Evolutionary conservation across 2,329 filamentous ascomycete genomes (phyloP).

Genomic region (Colletotrichum caudatum): DNA sequence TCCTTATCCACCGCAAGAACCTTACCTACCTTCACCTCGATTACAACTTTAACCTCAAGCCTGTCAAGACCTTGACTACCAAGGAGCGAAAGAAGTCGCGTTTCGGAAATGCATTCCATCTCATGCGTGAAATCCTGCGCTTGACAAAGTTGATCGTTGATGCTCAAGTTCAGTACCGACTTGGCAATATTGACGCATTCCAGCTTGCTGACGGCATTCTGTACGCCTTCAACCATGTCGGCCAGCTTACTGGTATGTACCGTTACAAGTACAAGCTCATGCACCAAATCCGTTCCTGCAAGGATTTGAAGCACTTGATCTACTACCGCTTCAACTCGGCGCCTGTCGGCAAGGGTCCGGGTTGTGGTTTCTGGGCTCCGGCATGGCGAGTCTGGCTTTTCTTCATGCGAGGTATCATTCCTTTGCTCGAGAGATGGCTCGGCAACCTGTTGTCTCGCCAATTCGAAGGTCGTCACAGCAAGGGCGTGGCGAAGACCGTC

Average conservation of each 20-base stretch:
- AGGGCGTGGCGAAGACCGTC: conserved; percentile 98
- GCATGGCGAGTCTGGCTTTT: conserved; percentile 99
- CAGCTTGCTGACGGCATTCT: conserved; percentile 97
- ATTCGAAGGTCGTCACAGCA: conserved; percentile 98
- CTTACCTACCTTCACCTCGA: conserved; percentile 97
- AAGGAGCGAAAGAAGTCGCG: conserved; percentile 99
- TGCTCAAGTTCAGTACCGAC: conserved; percentile 95
- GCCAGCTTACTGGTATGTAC: conserved; percentile 99
- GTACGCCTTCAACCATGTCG: conserved; percentile 99
- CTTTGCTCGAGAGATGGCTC: conserved; percentile 95
- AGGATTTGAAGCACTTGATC: conserved; percentile 98
- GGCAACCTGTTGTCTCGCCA: conserved; percentile 96
- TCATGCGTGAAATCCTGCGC: conserved; percentile 97
- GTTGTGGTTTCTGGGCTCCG: conserved; percentile 98
- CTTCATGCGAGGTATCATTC: conserved; percentile 99
- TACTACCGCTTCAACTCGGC: conserved; percentile 99
- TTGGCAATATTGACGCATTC: conserved; percentile 99
- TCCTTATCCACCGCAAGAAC: conserved; percentile 98
- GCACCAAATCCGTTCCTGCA: conserved; percentile 99
- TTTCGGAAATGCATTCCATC: conserved; percentile 98
- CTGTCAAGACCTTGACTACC: conserved; percentile 97
- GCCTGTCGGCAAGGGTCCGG: conserved; percentile 95
- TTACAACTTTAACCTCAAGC: conserved; percentile 99
- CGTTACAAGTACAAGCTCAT: conserved; percentile 99
- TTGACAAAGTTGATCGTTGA: conserved; percentile 98